Conservation (phyloP, 306 rosid genomes). For the Vicia faba region DNA sequence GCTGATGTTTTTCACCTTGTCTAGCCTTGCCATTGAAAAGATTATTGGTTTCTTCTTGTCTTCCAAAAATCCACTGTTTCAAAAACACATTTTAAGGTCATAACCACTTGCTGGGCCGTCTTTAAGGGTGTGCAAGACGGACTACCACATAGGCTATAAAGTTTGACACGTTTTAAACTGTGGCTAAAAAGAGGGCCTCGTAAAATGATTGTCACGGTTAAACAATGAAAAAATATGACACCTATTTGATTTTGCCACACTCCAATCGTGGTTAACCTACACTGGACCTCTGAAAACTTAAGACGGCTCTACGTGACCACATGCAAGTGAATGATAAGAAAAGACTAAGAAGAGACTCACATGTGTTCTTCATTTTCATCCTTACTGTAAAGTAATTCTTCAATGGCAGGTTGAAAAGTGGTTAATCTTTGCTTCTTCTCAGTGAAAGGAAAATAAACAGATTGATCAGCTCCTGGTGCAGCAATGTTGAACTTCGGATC, state of each 20-base stretch:
- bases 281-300: too few species aligned
- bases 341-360: constrained; percentile 35
- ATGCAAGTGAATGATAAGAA: constrained; percentile 2
- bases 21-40: constrained; percentile 94
- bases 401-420: constrained; percentile 46
- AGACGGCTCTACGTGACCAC: too few species aligned
- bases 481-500: constrained; percentile 96
- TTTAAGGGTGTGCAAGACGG: too few species aligned
- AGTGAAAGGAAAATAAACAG: constrained; percentile 73
- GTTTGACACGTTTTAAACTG: too few species aligned
- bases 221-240: too few species aligned
- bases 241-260: too few species aligned
- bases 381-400: constrained; percentile 51
- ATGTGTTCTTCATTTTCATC: constrained; percentile 50
- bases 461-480: constrained; percentile 91
- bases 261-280: too few species aligned
- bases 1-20: constrained; percentile 86
- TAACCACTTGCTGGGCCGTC: too few species aligned
- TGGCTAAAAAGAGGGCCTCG: too few species aligned
- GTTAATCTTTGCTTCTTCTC: constrained; percentile 45
- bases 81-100: constrained; percentile 16
- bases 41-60: constrained; percentile 87
- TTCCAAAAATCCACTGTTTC: constrained; percentile 77
- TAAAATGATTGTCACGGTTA: too few species aligned
- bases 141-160: too few species aligned